phyloP scores from a whole-genome alignment of 176 grass and related monocot species.

The Eleusine coracana region DNA sequence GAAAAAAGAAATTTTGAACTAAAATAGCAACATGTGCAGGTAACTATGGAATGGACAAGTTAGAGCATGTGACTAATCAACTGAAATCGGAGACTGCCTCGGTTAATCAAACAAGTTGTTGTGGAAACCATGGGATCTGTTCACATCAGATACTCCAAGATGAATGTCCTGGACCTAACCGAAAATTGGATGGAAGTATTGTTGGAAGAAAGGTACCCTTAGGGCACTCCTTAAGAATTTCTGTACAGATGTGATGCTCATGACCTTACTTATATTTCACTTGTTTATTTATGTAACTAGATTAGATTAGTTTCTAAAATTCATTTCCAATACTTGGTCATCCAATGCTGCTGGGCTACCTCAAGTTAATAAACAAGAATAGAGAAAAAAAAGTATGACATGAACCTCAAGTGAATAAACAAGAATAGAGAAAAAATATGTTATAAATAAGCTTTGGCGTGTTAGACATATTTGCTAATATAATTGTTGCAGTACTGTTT shows the following conservation, averaged over 20 bases:
- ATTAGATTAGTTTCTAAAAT: constrained; percentile 13
- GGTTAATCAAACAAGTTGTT: constrained; percentile 67
- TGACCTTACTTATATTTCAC: background rate
- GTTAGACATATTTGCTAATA: background rate
- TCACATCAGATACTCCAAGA: constrained; percentile 87
- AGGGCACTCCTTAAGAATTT: constrained; percentile 3
- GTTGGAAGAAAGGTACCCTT: constrained; percentile 81
- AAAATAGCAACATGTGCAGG: constrained; percentile 43
- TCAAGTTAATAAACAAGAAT: constrained; percentile 7
- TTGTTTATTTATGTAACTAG: background rate
- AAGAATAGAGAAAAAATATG: background rate
- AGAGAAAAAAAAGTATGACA: background rate
- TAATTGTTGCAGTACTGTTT: constrained; percentile 5
- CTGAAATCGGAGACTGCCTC: constrained; percentile 36
- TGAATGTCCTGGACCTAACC: constrained; percentile 54
- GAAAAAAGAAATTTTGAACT: constrained; percentile 28
- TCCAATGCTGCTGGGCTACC: constrained; percentile 14
- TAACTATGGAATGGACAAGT: constrained; percentile 42
- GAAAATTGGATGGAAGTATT: constrained; percentile 51
- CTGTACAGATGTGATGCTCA: background rate
- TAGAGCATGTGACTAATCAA: constrained; percentile 46
- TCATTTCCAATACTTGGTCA: constrained; percentile 21
- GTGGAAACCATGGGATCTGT: constrained; percentile 91
- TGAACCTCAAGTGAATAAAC: constrained; percentile 8
- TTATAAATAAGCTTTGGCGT: constrained; percentile 16